Percentiles rank a stretch among this genome's conserved stretches.
Conservation (phyloP, 768 basidiomycete species). For the Amanita thiersii region DNA sequence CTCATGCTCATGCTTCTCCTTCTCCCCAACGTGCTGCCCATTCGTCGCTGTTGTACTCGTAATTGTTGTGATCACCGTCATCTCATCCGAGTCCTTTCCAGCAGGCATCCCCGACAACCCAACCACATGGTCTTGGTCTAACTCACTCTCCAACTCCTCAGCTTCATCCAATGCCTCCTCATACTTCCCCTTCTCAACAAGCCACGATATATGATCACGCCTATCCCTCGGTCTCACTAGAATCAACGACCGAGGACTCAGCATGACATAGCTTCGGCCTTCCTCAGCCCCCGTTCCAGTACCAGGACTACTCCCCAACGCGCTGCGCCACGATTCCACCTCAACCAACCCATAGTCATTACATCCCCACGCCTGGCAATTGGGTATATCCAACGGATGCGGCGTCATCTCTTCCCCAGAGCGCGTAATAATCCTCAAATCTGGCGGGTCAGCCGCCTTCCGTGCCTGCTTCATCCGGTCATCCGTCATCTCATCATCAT, state of each 20-base stretch:
- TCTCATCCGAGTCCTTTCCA: constrained; percentile 18
- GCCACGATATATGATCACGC: constrained; percentile 86
- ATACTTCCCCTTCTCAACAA: constrained; percentile 78
- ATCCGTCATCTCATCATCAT: constrained; percentile 61
- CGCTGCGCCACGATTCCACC: constrained; percentile 16
- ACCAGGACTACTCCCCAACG: constrained; percentile 18
- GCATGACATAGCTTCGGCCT: constrained; percentile 65
- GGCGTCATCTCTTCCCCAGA: constrained; percentile 82
- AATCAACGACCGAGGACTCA: constrained; percentile 83
- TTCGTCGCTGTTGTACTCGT: too few relatives aligned
- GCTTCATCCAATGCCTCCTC: constrained; percentile 84
- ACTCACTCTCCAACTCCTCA: constrained; percentile 48
- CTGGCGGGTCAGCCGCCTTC: constrained; percentile 85
- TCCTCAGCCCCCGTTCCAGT: constrained; percentile 19
- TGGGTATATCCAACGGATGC: constrained; percentile 73
- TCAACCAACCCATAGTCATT: constrained; percentile 82
- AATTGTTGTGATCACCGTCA: too few relatives aligned
- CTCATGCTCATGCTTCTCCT: constrained; percentile 17
- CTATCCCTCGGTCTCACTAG: constrained; percentile 83
- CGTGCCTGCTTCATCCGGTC: constrained; percentile 71
- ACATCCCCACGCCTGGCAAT: constrained; percentile 81
- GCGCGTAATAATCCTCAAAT: constrained; percentile 85
- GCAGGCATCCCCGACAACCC: constrained; percentile 9
- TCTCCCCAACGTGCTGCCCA: constrained; percentile 4
- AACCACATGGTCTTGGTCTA: neutral